phyloP scores from a whole-genome alignment of 2,329 filamentous ascomycete species.

The Talaromyces pinophilus region DNA sequence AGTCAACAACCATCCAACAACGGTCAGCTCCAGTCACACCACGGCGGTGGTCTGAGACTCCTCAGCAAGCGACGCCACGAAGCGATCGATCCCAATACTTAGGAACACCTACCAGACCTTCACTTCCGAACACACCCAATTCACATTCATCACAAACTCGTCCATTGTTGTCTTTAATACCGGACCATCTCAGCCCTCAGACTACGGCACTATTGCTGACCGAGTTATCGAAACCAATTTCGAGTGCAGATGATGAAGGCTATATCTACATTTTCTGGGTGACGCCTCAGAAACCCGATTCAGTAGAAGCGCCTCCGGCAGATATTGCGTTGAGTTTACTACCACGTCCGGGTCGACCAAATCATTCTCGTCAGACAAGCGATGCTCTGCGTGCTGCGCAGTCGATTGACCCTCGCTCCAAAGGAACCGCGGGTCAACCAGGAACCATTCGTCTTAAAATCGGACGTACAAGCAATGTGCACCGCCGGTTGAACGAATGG shows the following conservation, averaged over 20 bases:
- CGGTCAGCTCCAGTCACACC: conserved; percentile 21
- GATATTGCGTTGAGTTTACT: conserved; percentile 64
- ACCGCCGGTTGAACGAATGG: conserved; percentile 90
- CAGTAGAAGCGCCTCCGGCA: conserved; percentile 49
- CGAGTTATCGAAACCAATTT: conserved; percentile 75
- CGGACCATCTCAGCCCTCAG: conserved; percentile 64
- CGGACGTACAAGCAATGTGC: conserved; percentile 75
- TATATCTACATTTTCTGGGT: conserved; percentile 99
- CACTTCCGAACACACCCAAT: conserved; percentile 25
- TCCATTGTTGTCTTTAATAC: conserved; percentile 67
- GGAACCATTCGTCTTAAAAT: conserved; percentile 69
- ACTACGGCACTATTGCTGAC: conserved; percentile 70
- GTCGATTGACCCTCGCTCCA: conserved; percentile 36
- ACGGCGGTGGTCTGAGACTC: conserved; percentile 24
- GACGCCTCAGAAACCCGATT: conserved; percentile 63
- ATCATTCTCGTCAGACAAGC: conserved; percentile 35
- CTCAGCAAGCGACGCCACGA: conserved; percentile 15
- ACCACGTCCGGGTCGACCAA: conserved; percentile 45
- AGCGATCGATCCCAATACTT: conserved; percentile 16
- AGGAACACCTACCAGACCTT: conserved; percentile 21
- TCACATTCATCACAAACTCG: conserved; percentile 43
- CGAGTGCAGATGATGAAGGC: conserved; percentile 73
- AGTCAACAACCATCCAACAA: conserved; percentile 17
- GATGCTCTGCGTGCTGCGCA: conserved; percentile 43
- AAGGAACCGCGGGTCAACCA: conserved; percentile 35